Evolutionary conservation across 768 basidiomycete species (phyloP).

Genomic region (Xerocomus spinulosus): DNA sequence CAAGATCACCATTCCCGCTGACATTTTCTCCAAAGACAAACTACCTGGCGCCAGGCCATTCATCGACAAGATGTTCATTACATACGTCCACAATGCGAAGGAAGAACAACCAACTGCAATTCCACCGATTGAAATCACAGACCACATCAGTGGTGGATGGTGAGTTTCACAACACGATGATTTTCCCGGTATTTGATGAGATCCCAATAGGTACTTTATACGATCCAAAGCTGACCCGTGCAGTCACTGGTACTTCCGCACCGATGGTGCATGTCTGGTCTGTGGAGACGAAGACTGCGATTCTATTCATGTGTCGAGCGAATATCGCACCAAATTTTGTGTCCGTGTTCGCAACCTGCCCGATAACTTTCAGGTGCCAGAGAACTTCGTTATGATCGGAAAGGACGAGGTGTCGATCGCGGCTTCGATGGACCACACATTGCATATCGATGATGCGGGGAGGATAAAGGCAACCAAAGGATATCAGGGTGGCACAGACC

Average conservation of each 20-base stretch:
- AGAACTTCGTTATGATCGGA: constrained; percentile 1
- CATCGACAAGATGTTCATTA: neutral
- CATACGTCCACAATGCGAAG: neutral
- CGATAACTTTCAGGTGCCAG: neutral
- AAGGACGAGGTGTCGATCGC: constrained; percentile 2
- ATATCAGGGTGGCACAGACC: neutral
- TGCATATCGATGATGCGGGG: neutral
- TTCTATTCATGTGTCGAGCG: constrained; percentile 1
- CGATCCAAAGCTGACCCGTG: neutral
- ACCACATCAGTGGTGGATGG: neutral
- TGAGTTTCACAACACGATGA: neutral
- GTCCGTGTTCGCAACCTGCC: neutral
- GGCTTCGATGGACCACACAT: neutral
- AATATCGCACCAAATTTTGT: constrained; percentile 1
- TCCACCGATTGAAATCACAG: too few relatives aligned
- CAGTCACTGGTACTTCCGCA: constrained; percentile 1
- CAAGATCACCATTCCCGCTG: too few relatives aligned
- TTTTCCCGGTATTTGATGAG: neutral
- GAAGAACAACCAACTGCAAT: neutral
- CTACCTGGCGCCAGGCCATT: neutral
- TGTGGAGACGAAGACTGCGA: neutral
- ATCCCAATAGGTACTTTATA: neutral
- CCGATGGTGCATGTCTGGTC: neutral
- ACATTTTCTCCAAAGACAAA: neutral
- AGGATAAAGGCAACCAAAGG: neutral